Percentiles rank a stretch among this genome's conserved stretches.
Evolutionary conservation across 1,284 basidiomycete species (phyloP).

Genomic region (Cryptococcus jaspeensis): DNA sequence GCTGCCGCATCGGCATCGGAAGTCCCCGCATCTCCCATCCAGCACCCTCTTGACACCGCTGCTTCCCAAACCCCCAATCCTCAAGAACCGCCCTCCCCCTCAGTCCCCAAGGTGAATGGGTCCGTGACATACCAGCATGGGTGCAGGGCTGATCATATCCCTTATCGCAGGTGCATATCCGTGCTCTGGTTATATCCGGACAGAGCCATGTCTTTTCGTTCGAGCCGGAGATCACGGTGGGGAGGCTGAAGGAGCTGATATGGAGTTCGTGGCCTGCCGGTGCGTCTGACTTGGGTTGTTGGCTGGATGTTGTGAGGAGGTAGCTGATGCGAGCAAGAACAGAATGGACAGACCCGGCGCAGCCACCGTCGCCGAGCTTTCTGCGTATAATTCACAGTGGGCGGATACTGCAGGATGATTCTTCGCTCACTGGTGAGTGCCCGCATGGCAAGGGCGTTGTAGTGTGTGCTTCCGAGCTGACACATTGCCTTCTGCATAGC

Average conservation of each 20-base stretch:
- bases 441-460: not conserved
- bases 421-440: conserved; percentile 66
- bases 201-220: conserved; percentile 70
- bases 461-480: conserved; percentile 5
- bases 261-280: conserved; percentile 81
- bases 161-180: conserved; percentile 60
- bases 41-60: not conserved
- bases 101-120: no score
- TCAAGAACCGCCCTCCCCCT: no score
- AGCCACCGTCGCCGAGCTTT: conserved; percentile 74
- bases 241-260: conserved; percentile 76
- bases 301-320: not conserved
- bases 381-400: conserved; percentile 75
- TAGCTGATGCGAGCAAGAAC: conserved; percentile 4
- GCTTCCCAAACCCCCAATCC: no score
- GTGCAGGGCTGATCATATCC: no score
- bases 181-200: conserved; percentile 74
- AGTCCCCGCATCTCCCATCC: not conserved
- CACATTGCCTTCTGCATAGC: conserved; percentile 17
- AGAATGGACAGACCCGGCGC: conserved; percentile 71
- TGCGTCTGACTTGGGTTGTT: conserved; percentile 46
- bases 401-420: conserved; percentile 79
- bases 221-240: conserved; percentile 72
- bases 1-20: not conserved
- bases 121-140: no score